Evolutionary conservation across 305 asterid species (phyloP).

Genomic region (Fraxinus sp.): DNA sequence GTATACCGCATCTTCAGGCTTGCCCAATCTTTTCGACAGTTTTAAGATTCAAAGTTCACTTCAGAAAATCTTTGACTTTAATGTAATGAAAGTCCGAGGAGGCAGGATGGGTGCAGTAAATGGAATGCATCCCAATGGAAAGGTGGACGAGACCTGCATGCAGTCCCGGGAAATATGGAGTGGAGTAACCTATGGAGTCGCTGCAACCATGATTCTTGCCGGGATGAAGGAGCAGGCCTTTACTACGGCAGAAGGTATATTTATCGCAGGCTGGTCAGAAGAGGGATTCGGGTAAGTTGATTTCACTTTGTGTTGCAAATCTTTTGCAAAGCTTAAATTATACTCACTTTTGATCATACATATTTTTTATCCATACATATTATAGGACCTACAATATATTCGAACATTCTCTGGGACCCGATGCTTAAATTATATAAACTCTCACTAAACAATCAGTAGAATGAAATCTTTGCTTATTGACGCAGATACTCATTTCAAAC

Average conservation of each 20-base stretch:
- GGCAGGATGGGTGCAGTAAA: conserved; percentile 99
- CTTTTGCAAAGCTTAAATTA: background rate
- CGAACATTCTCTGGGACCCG: background rate
- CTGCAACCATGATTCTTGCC: conserved; percentile 95
- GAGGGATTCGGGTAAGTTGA: conserved; percentile 85
- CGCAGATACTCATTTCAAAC: conserved; percentile 91
- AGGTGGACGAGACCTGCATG: conserved; percentile 96
- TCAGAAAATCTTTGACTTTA: conserved; percentile 81
- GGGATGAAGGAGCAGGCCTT: conserved; percentile 96
- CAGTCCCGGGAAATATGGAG: conserved; percentile 98
- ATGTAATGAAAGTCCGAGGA: conserved; percentile 86
- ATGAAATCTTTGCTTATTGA: conserved; percentile 9
- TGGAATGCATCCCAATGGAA: conserved; percentile 96
- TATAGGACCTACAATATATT: background rate
- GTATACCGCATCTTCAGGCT: conserved; percentile 95
- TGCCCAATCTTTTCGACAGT: conserved; percentile 77
- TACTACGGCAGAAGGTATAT: conserved; percentile 85
- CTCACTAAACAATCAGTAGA: background rate
- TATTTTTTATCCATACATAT: background rate
- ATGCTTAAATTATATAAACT: background rate
- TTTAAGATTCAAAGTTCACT: conserved; percentile 68
- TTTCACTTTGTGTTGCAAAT: background rate
- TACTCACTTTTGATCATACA: background rate
- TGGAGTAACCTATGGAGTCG: conserved; percentile 88
- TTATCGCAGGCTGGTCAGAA: conserved; percentile 96